Conservation (phyloP, 768 basidiomycete species). For the Scleroderma bovista region DNA sequence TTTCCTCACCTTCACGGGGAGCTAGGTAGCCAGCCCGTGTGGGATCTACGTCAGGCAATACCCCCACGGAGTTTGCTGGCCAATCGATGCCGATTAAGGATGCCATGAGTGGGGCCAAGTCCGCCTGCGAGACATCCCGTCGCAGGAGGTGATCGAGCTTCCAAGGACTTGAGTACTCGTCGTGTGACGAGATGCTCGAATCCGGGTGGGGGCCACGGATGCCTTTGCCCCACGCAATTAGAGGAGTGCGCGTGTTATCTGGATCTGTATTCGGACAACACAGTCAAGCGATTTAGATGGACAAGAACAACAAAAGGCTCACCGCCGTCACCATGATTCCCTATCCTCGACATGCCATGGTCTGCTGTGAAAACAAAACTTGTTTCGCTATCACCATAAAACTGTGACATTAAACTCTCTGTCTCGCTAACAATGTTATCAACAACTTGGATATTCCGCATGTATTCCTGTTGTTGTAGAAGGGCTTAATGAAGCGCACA, state of each 20-base stretch:
- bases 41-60: conserved; percentile 70
- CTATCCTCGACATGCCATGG: conserved; percentile 85
- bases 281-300: conserved; percentile 1
- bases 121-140: conserved; percentile 79
- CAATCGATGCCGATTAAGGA: conserved; percentile 64
- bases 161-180: conserved; percentile 66
- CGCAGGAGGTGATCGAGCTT: conserved; percentile 50
- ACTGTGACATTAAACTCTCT: conserved; percentile 54
- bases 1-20: conserved; percentile 40
- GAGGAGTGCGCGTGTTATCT: conserved; percentile 81
- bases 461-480: conserved; percentile 62
- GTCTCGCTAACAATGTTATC: conserved; percentile 67
- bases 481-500: not conserved
- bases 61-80: conserved; percentile 81
- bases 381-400: conserved; percentile 65
- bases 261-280: conserved; percentile 49
- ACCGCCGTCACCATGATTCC: conserved; percentile 89
- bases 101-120: conserved; percentile 75
- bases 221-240: conserved; percentile 79
- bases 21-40: conserved; percentile 53
- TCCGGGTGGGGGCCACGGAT: conserved; percentile 65
- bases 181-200: conserved; percentile 52
- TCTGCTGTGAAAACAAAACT: conserved; percentile 81
- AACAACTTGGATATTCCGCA: conserved; percentile 76
- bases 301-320: conserved; percentile 12